A percentile compares a stretch with the other conserved stretches of the same genome.
These are phyloP conservation scores for Reutealis trisperma DNA, from an alignment of 345 rosid genomes.

Conservation along the genomic window DNA sequence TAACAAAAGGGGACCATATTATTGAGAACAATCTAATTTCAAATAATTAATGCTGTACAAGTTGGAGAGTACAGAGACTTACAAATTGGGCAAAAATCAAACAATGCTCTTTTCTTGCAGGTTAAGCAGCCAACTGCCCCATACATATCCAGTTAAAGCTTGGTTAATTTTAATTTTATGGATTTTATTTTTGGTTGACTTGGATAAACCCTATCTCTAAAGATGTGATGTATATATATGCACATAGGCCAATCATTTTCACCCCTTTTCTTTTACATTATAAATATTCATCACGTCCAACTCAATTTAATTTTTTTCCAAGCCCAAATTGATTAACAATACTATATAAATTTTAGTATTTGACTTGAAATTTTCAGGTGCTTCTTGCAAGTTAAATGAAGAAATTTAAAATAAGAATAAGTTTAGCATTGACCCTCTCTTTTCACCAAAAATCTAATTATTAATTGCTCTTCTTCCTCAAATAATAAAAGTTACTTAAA, in stretches of 20 bases:
- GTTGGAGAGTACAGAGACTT: background rate
- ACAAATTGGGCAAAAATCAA: slow-evolving; percentile 14
- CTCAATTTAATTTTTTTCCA: background rate
- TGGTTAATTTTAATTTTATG: background rate
- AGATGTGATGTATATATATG: slow-evolving; percentile 9
- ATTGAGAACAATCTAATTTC: background rate
- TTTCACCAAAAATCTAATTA: slow-evolving; percentile 1
- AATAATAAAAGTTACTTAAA: background rate
- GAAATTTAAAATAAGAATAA: background rate
- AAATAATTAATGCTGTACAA: slow-evolving; percentile 19
- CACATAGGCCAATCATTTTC: background rate
- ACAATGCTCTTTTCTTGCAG: slow-evolving; percentile 28
- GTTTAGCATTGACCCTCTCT: background rate
- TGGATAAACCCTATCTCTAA: slow-evolving; percentile 3
- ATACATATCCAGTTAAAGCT: slow-evolving; percentile 5
- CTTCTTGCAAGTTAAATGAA: background rate
- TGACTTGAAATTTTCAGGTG: slow-evolving; percentile 15
- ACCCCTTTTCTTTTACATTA: slow-evolving; percentile 3
- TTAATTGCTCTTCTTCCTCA: slow-evolving; percentile 1
- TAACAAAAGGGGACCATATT: background rate
- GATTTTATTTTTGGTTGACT: slow-evolving; percentile 17
- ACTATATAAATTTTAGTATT: background rate
- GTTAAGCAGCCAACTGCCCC: slow-evolving; percentile 35
- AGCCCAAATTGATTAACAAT: background rate
- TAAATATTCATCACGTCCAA: no score